A percentile compares a stretch with the other conserved stretches of the same genome.
phyloP scores from a whole-genome alignment of 805 yeast genomes.

The Ogataea saltuana region DNA sequence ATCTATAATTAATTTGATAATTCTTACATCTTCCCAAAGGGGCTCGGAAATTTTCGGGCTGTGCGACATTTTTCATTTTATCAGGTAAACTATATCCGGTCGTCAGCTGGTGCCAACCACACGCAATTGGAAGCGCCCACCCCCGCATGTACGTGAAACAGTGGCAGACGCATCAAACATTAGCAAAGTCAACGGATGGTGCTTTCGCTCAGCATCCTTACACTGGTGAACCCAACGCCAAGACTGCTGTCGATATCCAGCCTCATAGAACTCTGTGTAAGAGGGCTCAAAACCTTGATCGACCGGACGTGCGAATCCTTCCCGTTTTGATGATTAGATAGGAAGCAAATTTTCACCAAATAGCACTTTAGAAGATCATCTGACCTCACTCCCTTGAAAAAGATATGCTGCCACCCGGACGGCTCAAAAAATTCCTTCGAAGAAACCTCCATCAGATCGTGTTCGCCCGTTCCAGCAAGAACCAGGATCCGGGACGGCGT shows the following conservation, averaged over 20 bases:
- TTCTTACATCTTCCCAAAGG: constrained; percentile 3
- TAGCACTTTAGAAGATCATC: constrained; percentile 67
- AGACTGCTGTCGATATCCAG: constrained; percentile 23
- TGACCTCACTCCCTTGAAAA: constrained; percentile 53
- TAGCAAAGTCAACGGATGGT: constrained; percentile 26
- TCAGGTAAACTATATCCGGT: too few species aligned
- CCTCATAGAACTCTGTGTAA: constrained; percentile 29
- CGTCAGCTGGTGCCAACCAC: too few species aligned
- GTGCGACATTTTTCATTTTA: background rate
- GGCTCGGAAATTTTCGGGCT: background rate
- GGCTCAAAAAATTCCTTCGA: constrained; percentile 62
- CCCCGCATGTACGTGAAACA: background rate
- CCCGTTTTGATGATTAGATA: constrained; percentile 90
- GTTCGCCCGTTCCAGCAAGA: constrained; percentile 76
- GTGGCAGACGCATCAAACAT: background rate
- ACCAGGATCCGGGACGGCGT: constrained; percentile 75
- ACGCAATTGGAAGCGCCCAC: too few species aligned
- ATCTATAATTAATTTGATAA: background rate
- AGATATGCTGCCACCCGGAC: constrained; percentile 74
- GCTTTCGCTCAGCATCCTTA: constrained; percentile 35
- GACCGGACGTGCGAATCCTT: constrained; percentile 91
- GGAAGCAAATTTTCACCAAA: constrained; percentile 58
- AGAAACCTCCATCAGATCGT: constrained; percentile 70
- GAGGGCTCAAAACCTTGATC: constrained; percentile 56
- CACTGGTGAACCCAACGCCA: constrained; percentile 37